Percentiles rank a stretch among this genome's conserved stretches.
Conservation (phyloP, 345 rosid genomes). For the Nasturtium officinale region DNA sequence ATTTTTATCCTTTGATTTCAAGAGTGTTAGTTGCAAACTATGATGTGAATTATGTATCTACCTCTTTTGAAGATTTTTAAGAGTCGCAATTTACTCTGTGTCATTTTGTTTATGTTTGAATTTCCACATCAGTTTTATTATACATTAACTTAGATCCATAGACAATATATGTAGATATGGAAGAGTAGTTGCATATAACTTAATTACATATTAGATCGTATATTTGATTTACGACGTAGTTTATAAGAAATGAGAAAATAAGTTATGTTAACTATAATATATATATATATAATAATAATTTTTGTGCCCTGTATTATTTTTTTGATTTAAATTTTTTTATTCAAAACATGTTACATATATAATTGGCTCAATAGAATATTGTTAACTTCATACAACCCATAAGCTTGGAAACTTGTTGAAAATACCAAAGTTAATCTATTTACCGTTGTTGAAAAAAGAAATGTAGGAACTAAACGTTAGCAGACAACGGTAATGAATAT, state of each 20-base stretch:
- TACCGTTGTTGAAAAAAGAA: background rate
- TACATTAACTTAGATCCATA: background rate
- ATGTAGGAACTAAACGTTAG: background rate
- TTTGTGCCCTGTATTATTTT: too few species aligned
- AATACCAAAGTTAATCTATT: background rate
- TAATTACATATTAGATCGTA: background rate
- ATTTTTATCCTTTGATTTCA: constrained; percentile 20
- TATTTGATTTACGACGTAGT: background rate
- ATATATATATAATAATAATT: background rate
- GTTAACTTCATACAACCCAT: background rate
- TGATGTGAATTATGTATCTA: constrained; percentile 24
- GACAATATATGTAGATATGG: background rate
- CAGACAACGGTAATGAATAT: background rate
- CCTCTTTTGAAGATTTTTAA: background rate
- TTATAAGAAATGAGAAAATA: background rate
- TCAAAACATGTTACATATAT: too few species aligned
- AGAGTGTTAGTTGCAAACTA: constrained; percentile 10
- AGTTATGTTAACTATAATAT: too few species aligned
- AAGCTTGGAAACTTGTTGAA: background rate
- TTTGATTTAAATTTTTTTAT: too few species aligned
- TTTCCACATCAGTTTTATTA: background rate
- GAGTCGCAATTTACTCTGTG: background rate
- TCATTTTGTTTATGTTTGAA: background rate
- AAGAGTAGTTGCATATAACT: constrained; percentile 2
- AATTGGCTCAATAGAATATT: too few species aligned